Percentiles rank a stretch among this genome's conserved stretches.
Conservation (phyloP, 768 basidiomycete species). For the Boletus barrowsii region DNA sequence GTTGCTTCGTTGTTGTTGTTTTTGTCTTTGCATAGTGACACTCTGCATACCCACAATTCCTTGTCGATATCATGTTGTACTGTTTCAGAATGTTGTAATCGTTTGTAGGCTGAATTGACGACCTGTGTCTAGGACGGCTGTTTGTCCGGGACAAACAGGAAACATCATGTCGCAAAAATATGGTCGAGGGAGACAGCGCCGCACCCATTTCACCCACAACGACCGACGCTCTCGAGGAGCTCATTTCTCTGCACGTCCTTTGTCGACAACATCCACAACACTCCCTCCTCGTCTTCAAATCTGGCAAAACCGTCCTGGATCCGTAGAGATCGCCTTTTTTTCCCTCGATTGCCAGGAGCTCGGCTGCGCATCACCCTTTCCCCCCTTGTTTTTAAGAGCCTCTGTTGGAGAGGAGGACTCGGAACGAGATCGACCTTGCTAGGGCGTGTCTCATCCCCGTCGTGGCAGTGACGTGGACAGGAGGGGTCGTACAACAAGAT, state of each 20-base stretch:
- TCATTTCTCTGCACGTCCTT: background rate
- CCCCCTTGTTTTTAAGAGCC: background rate
- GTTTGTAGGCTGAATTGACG: no score
- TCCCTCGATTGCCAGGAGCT: background rate
- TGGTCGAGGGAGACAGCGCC: constrained; percentile 20
- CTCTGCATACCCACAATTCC: constrained; percentile 11
- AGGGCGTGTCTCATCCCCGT: background rate
- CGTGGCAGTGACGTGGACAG: constrained; percentile 6
- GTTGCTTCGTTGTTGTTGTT: constrained; percentile 2
- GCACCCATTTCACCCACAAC: constrained; percentile 27
- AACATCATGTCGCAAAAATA: constrained; percentile 38
- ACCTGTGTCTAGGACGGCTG: constrained; percentile 12
- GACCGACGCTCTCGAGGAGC: constrained; percentile 14
- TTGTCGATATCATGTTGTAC: constrained; percentile 2
- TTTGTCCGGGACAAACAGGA: constrained; percentile 34
- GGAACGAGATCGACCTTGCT: background rate
- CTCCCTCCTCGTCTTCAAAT: constrained; percentile 48
- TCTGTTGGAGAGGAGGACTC: background rate
- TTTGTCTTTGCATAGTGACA: constrained; percentile 12
- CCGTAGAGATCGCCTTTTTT: constrained; percentile 53
- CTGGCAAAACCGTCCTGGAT: constrained; percentile 61
- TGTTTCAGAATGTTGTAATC: no score
- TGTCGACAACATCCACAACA: background rate
- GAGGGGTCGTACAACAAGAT: constrained; percentile 6
- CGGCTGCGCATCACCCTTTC: background rate